Base-by-base conservation (phyloP, 176 grass and related monocot genomes). In the Oryza brachyantha region DNA sequence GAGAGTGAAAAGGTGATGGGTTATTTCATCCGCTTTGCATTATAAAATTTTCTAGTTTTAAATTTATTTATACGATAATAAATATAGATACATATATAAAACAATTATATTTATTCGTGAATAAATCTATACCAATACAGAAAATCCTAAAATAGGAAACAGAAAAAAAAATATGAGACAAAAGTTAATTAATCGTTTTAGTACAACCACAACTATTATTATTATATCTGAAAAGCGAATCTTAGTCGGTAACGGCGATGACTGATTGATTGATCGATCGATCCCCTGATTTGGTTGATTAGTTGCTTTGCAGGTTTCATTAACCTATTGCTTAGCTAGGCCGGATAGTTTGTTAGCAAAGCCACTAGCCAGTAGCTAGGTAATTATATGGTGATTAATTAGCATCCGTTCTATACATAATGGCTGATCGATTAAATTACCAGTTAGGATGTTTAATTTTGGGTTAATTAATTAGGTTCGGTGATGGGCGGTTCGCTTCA, bases 221-320 rank as follows among this genome's bases (percentile, higher is more conserved):
- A 54, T 54, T 14, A 40, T 41, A 26, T 25, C 28, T 55, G 46
- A 65, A 66, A 40, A 59, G 68, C 57, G 68, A 79, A 79, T 79
- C 59, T 65, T 58, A 66, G 67, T 79, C 57, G 75, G 67, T 78
- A 73, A 85, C 26, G 31, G 75, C 76, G 25, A 61, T 78, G 46
- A 60, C 21, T 62, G 79, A 75, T 9, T 73, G 82, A 84, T 69
- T 40, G 73, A 72, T 70, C 10, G 43, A 40, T n/a, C n/a, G n/a
- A n/a, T n/a, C 9, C 40, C 16, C n/a, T 16, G 42, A 21, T 74
- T 38, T 3, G 16, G 29, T 78, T 29, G 26, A 71, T 71, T 78
- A 10, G 75, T 55, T 78, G 58, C 29, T 27, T 5, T 69, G 19
- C 46, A 26, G 9, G 25, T 72, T 71, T 24, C 3, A n/a, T 50